Percentiles rank a stretch among this genome's conserved stretches.
These are phyloP conservation scores for Leucocoprinus birnbaumii DNA, from an alignment of 768 basidiomycete species.

Conservation along the genomic window DNA sequence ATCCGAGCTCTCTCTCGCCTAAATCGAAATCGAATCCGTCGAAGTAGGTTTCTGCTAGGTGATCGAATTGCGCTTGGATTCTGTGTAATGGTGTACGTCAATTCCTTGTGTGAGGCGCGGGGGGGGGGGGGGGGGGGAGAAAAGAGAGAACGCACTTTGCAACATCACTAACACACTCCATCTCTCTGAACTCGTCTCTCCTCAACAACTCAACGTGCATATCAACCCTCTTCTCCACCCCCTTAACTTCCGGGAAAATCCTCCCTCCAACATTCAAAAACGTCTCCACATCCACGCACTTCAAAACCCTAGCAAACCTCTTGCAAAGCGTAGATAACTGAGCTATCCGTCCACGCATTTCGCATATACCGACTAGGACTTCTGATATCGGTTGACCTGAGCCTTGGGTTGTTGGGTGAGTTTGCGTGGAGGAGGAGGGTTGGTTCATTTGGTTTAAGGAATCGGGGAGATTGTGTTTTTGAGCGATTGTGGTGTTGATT, in stretches of 20 bases:
- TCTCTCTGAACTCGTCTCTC: slow-evolving; percentile 88
- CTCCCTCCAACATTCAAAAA: slow-evolving; percentile 80
- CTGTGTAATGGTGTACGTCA: slow-evolving; percentile 48
- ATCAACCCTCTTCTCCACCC: slow-evolving; percentile 89
- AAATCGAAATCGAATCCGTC: slow-evolving; percentile 80
- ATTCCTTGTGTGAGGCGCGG: neutral
- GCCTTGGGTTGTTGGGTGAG: no score
- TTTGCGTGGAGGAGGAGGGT: neutral
- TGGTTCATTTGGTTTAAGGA: slow-evolving; percentile 50
- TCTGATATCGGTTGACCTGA: slow-evolving; percentile 70
- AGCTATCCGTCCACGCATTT: slow-evolving; percentile 87
- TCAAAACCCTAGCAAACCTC: slow-evolving; percentile 84
- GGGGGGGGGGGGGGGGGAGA: neutral
- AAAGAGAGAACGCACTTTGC: slow-evolving; percentile 59
- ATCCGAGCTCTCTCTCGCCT: slow-evolving; percentile 86
- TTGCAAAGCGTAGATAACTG: slow-evolving; percentile 82
- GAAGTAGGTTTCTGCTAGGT: slow-evolving; percentile 87
- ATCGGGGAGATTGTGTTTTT: slow-evolving; percentile 81
- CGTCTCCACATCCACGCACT: slow-evolving; percentile 76
- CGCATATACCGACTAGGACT: slow-evolving; percentile 89
- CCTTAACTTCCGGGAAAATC: slow-evolving; percentile 78
- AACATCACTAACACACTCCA: slow-evolving; percentile 91
- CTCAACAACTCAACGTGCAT: slow-evolving; percentile 84
- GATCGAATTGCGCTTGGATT: slow-evolving; percentile 91
- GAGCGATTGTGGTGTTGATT: slow-evolving; percentile 78